Base-by-base conservation (phyloP, 495 filamentous ascomycete genomes). In the Letharia lupina region DNA sequence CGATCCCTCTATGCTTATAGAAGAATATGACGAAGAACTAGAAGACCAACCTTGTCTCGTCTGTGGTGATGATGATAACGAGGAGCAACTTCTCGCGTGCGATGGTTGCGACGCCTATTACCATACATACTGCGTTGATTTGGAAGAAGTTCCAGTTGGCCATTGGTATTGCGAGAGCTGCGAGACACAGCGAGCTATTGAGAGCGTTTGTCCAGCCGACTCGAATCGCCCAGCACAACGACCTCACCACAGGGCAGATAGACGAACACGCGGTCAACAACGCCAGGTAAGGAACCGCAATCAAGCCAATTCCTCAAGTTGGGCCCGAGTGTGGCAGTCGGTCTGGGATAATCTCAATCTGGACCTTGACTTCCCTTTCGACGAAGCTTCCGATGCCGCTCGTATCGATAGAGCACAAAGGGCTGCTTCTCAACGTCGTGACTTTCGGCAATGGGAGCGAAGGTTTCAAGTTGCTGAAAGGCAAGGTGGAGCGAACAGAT, bases 281-380 rank as follows among this genome's bases (percentile, higher is more conserved):
- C 78, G 76, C 57, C 73, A 66, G 63, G 48, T 76, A 65, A 78
- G 76, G 63, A 79, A 67, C 66, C 70, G 73, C 6, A 81, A 75
- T 48, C 80, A 83, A 63, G 73, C 74, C 23, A 78, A 79, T 52
- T 80, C 79, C 7, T 75, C 80, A 3, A 77, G 79, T 61, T 89
- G 86, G 86, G 83, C 83, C n/a, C 80, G 83, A 6, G 86, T 89
- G 33, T 89, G 86, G 86, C 84, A 87, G 72, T 81, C 80, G 40
- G 84, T 89, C 3, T 86, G 82, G 79, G 79, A 86, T 60, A 75
- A 82, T 56, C 75, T 92, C 15, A 86, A 89, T 66, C 67, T 97
- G 48, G 93, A 97, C 70, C 82, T 96, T 31, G 92, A 97, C 73
- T 94, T 93, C 72, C 89, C 91, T 16, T 93, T 92, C 71, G 89